Evolutionary conservation across 1,284 basidiomycete species (phyloP), one percentile per base, ranked within the genome.

Genomic region (Marasmius oreades): DNA sequence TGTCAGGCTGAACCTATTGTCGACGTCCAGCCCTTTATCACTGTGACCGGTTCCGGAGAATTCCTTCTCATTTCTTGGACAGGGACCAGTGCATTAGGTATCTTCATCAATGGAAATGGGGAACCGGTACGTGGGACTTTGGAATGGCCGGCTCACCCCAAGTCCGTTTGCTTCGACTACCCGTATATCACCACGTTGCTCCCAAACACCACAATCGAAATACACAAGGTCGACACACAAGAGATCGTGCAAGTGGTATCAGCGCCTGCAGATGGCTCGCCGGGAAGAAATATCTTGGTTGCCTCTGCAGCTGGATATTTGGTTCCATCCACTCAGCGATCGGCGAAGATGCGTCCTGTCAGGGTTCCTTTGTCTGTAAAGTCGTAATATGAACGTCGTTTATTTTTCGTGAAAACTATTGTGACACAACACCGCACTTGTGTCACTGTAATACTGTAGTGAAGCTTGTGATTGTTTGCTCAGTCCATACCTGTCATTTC

Each of bases 111-210:
- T 24, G 84, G 85, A 0, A 81, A 85, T 11, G 93, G 93, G 1
- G 93, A 95, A 68, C 93, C 94, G 11, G 88, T 93, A 8, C 80
- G 94, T 45, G 93, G 93, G 1, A 95, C 93, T 2, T 73, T 96
- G 33, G 84, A 93, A 67, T 96, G 92, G 92, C 77, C 82, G 1
- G 80, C 77, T 46, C 86, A 95, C 73, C 92, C 93, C 0, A 73
- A 85, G 39, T 82, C 86, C 11, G 75, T 95, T 37, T 86, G 93
- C 58, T 75, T 94, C 55, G 92, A 96, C 66, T 86, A 87, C 59
- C 92, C 91, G 2, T 88, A 89, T 62, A 76, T 94, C 58, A 84
- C 86, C 5, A 83, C 93, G 0, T 77, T 96, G 1, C 76, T 96
- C 2, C 83, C 88, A 1, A 86, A 94, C 67, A 78, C 85, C 52